Evolutionary conservation across 2,329 filamentous ascomycete species (phyloP), one percentile per base, ranked within the genome.

Genomic region (Stachybotrys echinatus): DNA sequence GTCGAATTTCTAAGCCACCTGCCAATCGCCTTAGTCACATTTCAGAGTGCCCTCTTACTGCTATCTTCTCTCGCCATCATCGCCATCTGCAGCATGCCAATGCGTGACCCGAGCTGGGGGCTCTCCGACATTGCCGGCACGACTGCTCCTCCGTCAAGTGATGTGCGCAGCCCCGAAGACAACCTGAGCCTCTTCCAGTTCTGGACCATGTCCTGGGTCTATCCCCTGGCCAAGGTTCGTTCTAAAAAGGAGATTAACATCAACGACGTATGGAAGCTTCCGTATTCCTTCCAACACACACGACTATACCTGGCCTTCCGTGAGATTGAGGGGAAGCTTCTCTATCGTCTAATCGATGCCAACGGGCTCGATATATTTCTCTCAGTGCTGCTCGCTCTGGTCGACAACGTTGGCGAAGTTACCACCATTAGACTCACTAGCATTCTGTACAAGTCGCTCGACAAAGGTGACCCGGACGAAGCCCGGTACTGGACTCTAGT

Each of bases 171-270:
- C 37, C 76, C 91, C 0, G 91, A 96, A 64, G 91, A 96, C 58
- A 83, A 87, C 54, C 65, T 95, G 21, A 87, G 79, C 1, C 73
- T 92, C 1, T 91, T 89, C 79, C 87, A 92, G 57, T 96, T 89
- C 69, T 87, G 92, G 80, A 85, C 82, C 6, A 86, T 95, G 23
- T 88, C 82, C 0, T 96, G 91, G 91, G 85, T 95, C 70, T 73
- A 74, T 1, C 86, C 90, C 0, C 69, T 95, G 6, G 89, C 95
- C 12, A 70, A 73, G 2, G 67, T 83, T 21, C 89, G 86, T 2
- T 79, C 74, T 40, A 71, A 74, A 23, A 75, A 83, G 39, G 85
- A 90, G 57, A 72, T 96, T 8, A 72, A 90, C 34, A 84, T 91
- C 38, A 79, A 85, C 37, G 89, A 96, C 62, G 87, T 96, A 2